These are phyloP conservation scores for Chrysochromulina parva DNA, from an alignment of 78 protist species.

Conservation along the genomic window DNA sequence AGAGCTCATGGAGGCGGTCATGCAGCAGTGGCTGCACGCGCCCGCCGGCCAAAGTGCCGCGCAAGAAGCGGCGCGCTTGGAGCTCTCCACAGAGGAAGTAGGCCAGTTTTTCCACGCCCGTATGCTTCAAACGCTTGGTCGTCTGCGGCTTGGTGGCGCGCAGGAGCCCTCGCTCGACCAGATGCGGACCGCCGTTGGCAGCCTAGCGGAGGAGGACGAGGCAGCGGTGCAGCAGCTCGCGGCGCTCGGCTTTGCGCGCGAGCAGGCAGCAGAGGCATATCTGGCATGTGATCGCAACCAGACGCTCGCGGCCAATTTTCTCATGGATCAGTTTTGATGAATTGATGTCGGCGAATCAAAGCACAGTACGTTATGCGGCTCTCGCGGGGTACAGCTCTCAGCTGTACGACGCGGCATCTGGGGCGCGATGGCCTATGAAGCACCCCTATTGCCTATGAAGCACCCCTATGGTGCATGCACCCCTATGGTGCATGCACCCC, in stretches of 20 bases:
- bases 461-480: too few species aligned
- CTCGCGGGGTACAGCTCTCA: too few species aligned
- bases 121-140: background rate
- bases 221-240: background rate
- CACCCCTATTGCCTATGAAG: too few species aligned
- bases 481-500: too few species aligned
- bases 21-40: slow-evolving; percentile 12
- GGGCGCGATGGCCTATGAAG: too few species aligned
- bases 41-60: background rate
- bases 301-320: background rate
- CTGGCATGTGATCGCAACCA: background rate
- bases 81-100: background rate
- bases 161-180: background rate
- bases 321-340: background rate
- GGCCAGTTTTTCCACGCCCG: background rate
- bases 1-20: slow-evolving; percentile 4
- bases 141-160: background rate
- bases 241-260: background rate
- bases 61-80: background rate
- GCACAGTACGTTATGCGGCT: too few species aligned
- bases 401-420: too few species aligned
- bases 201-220: background rate
- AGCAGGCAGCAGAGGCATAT: background rate
- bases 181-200: background rate
- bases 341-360: background rate